Conservation (phyloP, 345 rosid species). For the Acer negundo region DNA sequence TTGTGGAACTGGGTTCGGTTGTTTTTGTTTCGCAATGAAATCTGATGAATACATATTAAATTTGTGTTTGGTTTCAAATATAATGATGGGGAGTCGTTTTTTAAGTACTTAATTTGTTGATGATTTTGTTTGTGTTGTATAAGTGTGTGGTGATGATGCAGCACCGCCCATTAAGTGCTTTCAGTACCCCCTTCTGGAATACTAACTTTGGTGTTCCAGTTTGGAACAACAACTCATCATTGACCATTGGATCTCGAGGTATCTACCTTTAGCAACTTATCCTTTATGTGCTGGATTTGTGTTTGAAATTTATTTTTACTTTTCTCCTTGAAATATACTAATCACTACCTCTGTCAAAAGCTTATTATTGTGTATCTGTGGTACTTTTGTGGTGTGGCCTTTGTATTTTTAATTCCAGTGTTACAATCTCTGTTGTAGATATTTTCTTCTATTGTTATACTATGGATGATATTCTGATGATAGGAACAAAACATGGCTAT, state of each 20-base stretch:
- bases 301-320: background rate
- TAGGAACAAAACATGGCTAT: background rate
- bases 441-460: background rate
- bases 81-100: background rate
- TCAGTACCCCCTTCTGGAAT: conserved; percentile 65
- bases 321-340: background rate
- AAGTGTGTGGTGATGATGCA: conserved; percentile 23
- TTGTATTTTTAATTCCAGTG: background rate
- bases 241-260: conserved; percentile 89
- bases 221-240: conserved; percentile 75
- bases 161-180: conserved; percentile 73
- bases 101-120: background rate
- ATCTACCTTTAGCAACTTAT: background rate
- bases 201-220: conserved; percentile 84
- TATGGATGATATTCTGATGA: background rate
- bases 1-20: background rate
- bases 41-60: too few species aligned
- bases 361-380: background rate
- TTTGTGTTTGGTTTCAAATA: background rate
- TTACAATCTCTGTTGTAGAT: too few species aligned
- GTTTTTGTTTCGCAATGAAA: too few species aligned
- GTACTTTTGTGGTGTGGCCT: background rate
- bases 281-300: background rate
- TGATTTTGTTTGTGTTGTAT: background rate
- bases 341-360: background rate